A percentile compares a stretch with the other conserved stretches of the same genome.
phyloP scores from a whole-genome alignment of 352 stramenopile species.

The Pythium graminicola region DNA sequence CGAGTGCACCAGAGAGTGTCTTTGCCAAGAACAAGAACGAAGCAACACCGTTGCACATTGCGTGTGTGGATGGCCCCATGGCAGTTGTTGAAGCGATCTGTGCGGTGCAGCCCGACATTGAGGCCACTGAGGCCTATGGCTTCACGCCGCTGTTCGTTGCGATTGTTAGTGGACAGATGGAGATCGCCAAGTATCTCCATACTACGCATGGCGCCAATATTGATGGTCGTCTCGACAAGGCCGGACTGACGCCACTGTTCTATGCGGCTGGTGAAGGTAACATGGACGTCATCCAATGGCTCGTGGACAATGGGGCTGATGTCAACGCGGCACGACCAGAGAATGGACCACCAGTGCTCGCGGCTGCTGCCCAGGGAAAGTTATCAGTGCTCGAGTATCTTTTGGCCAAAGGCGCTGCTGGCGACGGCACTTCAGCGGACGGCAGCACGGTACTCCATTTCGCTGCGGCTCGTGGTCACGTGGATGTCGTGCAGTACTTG shows the following conservation, averaged over 20 bases:
- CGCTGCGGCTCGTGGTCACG: conserved; percentile 11
- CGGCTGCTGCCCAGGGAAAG: conserved; percentile 22
- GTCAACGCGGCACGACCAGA: conserved; percentile 16
- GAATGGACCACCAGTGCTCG: conserved; percentile 21
- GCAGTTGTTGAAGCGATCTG: conserved; percentile 23
- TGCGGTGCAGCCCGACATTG: conserved; percentile 11
- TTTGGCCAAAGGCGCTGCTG: conserved; percentile 10
- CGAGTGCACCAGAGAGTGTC: conserved; percentile 10
- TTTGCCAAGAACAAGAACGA: conserved; percentile 23
- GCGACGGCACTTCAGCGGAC: conserved; percentile 5
- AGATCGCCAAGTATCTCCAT: conserved; percentile 19
- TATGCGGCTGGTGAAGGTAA: conserved; percentile 17
- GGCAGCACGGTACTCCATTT: conserved; percentile 25
- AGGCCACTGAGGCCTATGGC: conserved; percentile 20
- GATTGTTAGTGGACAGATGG: conserved; percentile 23
- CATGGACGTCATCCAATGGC: conserved; percentile 17
- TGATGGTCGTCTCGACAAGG: conserved; percentile 21
- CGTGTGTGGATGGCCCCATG: conserved; percentile 20
- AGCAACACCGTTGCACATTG: conserved; percentile 26
- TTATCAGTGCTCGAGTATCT: conserved; percentile 18
- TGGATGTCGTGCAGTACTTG: conserved; percentile 14
- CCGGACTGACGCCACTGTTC: conserved; percentile 24
- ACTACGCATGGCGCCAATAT: conserved; percentile 11
- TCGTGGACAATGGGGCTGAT: conserved; percentile 22
- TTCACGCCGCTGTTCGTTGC: conserved; percentile 28